phyloP scores from a whole-genome alignment of 192 early-diverging fungal genomes.

The Phycomyces nitens region DNA sequence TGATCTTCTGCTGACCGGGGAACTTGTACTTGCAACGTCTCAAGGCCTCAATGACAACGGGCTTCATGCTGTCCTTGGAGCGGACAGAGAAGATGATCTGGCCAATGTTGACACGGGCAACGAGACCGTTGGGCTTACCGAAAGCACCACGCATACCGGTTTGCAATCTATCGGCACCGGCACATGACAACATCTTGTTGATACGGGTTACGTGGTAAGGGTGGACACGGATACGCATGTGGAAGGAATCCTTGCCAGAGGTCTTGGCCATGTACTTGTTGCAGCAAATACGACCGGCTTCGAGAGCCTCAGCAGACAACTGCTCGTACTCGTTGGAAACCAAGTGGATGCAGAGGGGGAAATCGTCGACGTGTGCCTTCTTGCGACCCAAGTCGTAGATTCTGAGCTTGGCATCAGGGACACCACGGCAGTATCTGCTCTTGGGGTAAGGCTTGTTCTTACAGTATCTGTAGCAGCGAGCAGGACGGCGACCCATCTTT shows the following conservation, averaged over 20 bases:
- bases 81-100: slow-evolving; percentile 96
- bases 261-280: slow-evolving; percentile 99
- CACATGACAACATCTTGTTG: slow-evolving; percentile 99
- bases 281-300: slow-evolving; percentile 94
- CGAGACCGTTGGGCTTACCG: slow-evolving; percentile 93
- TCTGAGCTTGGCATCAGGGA: slow-evolving; percentile 97
- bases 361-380: slow-evolving; percentile 96
- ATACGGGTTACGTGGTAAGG: slow-evolving; percentile 99
- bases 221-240: slow-evolving; percentile 97
- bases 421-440: slow-evolving; percentile 97
- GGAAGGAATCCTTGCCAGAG: slow-evolving; percentile 95
- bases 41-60: slow-evolving; percentile 84
- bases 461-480: slow-evolving; percentile 98
- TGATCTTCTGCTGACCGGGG: slow-evolving; percentile 97
- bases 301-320: slow-evolving; percentile 97
- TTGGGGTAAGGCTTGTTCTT: slow-evolving; percentile 99
- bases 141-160: slow-evolving; percentile 99
- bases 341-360: slow-evolving; percentile 93
- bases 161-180: slow-evolving; percentile 98
- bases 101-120: slow-evolving; percentile 97
- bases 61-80: slow-evolving; percentile 92
- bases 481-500: slow-evolving; percentile 96
- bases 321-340: slow-evolving; percentile 98
- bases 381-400: slow-evolving; percentile 97
- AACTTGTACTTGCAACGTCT: slow-evolving; percentile 99